phyloP scores from a whole-genome alignment of 495 filamentous ascomycete species.

The Oidiodendron maius region DNA sequence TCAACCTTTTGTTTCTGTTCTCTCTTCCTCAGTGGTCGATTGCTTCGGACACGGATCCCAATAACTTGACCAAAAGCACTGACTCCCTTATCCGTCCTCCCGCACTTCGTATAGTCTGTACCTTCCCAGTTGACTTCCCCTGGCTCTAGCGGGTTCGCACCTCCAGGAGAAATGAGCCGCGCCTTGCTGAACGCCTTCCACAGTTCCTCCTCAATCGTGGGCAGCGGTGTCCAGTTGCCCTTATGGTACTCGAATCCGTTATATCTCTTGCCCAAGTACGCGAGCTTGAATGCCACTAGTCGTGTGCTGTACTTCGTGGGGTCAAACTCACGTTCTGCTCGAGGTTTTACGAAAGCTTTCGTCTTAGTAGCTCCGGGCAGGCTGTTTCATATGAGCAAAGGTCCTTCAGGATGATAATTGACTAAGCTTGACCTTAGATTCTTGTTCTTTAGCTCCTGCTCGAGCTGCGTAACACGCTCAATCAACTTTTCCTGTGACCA shows the following conservation, averaged over 20 bases:
- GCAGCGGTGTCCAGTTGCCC: slow-evolving; percentile 56
- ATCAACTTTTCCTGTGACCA: slow-evolving; percentile 67
- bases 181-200: slow-evolving; percentile 83
- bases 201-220: slow-evolving; percentile 84
- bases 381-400: not conserved
- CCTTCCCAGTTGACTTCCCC: slow-evolving; percentile 63
- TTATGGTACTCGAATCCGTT: slow-evolving; percentile 84
- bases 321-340: slow-evolving; percentile 56
- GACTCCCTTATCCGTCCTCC: slow-evolving; percentile 86
- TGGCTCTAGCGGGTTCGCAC: slow-evolving; percentile 21
- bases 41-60: slow-evolving; percentile 72
- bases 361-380: slow-evolving; percentile 10
- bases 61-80: slow-evolving; percentile 97
- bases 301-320: slow-evolving; percentile 76
- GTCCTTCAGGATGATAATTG: not conserved
- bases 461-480: slow-evolving; percentile 57
- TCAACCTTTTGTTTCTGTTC: not conserved
- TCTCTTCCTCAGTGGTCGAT: slow-evolving; percentile 44
- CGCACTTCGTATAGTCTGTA: slow-evolving; percentile 89
- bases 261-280: slow-evolving; percentile 86
- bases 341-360: slow-evolving; percentile 24
- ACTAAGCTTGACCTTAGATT: slow-evolving; percentile 26
- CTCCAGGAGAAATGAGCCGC: slow-evolving; percentile 69
- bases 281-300: slow-evolving; percentile 84
- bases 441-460: slow-evolving; percentile 50